Evolutionary conservation across 371 early-diverging fungal genomes (phyloP).

Genomic region (Mortierella sp.): DNA sequence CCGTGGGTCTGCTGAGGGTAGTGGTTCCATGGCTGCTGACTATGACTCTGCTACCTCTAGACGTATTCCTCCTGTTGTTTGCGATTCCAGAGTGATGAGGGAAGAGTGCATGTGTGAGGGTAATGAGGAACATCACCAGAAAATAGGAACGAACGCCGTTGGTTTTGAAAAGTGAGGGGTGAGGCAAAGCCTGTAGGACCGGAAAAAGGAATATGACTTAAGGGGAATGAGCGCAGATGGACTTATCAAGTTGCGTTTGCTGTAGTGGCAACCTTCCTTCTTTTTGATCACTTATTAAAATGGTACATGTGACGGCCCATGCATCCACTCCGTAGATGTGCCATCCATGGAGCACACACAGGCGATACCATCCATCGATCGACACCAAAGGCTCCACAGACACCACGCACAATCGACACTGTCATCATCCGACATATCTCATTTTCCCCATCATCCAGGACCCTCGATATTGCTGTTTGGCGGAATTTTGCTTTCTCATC

Average conservation of each 20-base stretch:
- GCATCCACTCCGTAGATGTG: slow-evolving; percentile 14
- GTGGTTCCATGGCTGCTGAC: not conserved
- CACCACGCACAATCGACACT: not conserved
- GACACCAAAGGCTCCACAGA: not conserved
- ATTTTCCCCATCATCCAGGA: not conserved
- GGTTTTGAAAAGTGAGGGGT: not conserved
- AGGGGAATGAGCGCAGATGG: not conserved
- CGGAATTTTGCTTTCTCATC: not conserved
- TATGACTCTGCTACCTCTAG: not conserved
- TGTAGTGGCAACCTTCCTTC: slow-evolving; percentile 27
- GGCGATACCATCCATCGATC: slow-evolving; percentile 45
- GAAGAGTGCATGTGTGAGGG: not conserved
- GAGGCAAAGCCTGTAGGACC: not conserved
- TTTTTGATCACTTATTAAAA: slow-evolving; percentile 49
- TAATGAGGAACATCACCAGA: too few species aligned
- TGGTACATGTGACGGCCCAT: slow-evolving; percentile 39
- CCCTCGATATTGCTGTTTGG: not conserved
- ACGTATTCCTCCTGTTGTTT: not conserved
- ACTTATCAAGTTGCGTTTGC: not conserved
- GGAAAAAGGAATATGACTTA: not conserved
- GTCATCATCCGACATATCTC: not conserved
- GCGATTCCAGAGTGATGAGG: not conserved
- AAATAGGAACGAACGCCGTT: not conserved
- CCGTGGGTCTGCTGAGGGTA: slow-evolving; percentile 10
- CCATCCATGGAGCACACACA: not conserved